Conservation (phyloP, 768 basidiomycete species). For the Pleurotus cornucopiae region DNA sequence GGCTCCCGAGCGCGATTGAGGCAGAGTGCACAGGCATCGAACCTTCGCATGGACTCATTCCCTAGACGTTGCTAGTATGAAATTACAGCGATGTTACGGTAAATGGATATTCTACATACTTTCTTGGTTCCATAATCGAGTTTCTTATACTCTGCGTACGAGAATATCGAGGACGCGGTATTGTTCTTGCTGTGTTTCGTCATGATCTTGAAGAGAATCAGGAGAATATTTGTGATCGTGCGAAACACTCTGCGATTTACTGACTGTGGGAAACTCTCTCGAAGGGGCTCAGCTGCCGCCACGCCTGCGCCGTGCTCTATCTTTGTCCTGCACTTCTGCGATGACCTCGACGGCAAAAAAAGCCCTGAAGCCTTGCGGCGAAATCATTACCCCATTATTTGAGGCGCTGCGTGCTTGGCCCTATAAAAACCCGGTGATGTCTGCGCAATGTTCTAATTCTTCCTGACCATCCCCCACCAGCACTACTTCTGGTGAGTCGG, state of each 20-base stretch:
- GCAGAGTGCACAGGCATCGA: conserved; percentile 90
- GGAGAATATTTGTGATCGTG: neutral
- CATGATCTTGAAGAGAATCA: conserved; percentile 34
- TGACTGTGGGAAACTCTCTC: neutral
- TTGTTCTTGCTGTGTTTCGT: conserved; percentile 91
- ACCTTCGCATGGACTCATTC: conserved; percentile 88
- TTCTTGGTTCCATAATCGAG: conserved; percentile 81
- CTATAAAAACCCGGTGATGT: no score
- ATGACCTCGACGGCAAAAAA: neutral
- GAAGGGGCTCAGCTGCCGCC: neutral
- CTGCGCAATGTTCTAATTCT: no score
- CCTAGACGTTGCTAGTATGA: conserved; percentile 66
- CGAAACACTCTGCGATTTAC: neutral
- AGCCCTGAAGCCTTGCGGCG: neutral
- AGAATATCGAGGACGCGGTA: conserved; percentile 85
- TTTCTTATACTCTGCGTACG: conserved; percentile 85
- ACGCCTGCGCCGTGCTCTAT: neutral
- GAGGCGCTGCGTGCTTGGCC: no score
- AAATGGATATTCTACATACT: conserved; percentile 29
- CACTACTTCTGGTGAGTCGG: no score
- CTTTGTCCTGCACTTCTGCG: neutral
- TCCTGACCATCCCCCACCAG: no score
- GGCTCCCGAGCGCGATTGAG: conserved; percentile 81
- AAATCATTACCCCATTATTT: no score
- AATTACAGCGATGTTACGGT: neutral